Evolutionary conservation across 208 protist genomes (phyloP).

Genomic region (Trypanosoma mega): DNA sequence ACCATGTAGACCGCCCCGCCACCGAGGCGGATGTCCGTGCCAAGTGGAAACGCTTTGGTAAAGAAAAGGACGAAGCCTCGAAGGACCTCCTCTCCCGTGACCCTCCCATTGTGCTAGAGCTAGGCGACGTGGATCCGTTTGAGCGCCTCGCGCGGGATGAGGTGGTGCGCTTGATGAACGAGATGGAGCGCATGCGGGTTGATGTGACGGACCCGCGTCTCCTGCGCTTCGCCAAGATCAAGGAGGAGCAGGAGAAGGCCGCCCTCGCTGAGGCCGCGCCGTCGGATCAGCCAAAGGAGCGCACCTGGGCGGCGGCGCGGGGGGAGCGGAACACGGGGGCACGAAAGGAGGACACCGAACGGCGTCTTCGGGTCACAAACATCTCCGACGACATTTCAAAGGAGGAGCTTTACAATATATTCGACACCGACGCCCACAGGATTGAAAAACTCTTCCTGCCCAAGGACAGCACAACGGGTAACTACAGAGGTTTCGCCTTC

Average conservation of each 20-base stretch:
- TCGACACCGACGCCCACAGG: slow-evolving; percentile 47
- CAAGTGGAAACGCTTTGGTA: slow-evolving; percentile 52
- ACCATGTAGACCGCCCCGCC: slow-evolving; percentile 53
- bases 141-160: slow-evolving; percentile 72
- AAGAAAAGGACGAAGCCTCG: slow-evolving; percentile 36
- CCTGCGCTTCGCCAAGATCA: slow-evolving; percentile 30
- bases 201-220: slow-evolving; percentile 65
- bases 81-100: slow-evolving; percentile 57
- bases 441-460: slow-evolving; percentile 65
- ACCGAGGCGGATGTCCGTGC: slow-evolving; percentile 56
- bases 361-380: slow-evolving; percentile 77
- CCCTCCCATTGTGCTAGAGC: slow-evolving; percentile 71
- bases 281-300: slow-evolving; percentile 26
- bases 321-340: slow-evolving; percentile 28
- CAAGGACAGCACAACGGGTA: slow-evolving; percentile 51
- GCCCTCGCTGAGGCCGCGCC: slow-evolving; percentile 15
- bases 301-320: slow-evolving; percentile 45
- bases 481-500: slow-evolving; percentile 79
- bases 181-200: slow-evolving; percentile 47
- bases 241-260: slow-evolving; percentile 40
- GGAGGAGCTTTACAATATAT: slow-evolving; percentile 75
- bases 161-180: slow-evolving; percentile 72
- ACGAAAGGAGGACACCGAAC: slow-evolving; percentile 38
- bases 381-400: slow-evolving; percentile 78
- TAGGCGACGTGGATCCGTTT: slow-evolving; percentile 70